These are phyloP conservation scores for Alternaria tenuissima DNA, from an alignment of 2,329 filamentous ascomycete genomes.

Conservation along the genomic window DNA sequence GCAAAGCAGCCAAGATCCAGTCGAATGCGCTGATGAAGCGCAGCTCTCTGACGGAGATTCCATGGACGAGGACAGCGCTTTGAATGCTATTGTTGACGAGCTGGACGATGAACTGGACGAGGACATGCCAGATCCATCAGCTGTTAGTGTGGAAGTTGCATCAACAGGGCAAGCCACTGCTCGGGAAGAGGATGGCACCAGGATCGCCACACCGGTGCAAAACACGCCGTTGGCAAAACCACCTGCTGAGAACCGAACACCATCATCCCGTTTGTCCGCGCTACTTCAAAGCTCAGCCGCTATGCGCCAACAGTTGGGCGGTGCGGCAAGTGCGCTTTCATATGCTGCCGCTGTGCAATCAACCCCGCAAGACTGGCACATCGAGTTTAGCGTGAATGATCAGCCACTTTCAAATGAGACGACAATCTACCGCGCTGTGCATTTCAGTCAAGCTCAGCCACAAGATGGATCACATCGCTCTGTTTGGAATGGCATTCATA, in stretches of 20 bases:
- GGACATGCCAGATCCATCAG: constrained; percentile 79
- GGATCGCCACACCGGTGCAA: constrained; percentile 82
- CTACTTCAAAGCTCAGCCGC: constrained; percentile 42
- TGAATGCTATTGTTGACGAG: constrained; percentile 91
- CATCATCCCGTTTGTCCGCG: constrained; percentile 42
- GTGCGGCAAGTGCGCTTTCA: constrained; percentile 68
- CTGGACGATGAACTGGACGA: constrained; percentile 79
- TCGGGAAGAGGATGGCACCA: constrained; percentile 88
- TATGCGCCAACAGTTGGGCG: constrained; percentile 41
- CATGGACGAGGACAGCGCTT: constrained; percentile 67
- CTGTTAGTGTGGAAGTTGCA: constrained; percentile 90
- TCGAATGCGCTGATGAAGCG: constrained; percentile 94
- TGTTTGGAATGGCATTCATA: constrained; percentile 89
- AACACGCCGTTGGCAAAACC: constrained; percentile 46
- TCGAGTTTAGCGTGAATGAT: constrained; percentile 89
- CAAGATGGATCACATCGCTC: constrained; percentile 76
- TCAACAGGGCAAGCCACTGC: constrained; percentile 88
- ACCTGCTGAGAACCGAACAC: constrained; percentile 39
- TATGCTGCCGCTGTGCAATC: constrained; percentile 86
- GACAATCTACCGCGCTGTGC: constrained; percentile 93
- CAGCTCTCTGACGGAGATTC: constrained; percentile 79
- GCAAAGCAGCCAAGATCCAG: constrained; percentile 60
- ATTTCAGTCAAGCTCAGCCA: constrained; percentile 69
- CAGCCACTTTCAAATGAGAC: constrained; percentile 89
- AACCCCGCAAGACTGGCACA: constrained; percentile 92